Base-by-base conservation (phyloP, 2,329 filamentous ascomycete species). In the Chalara sp. region DNA sequence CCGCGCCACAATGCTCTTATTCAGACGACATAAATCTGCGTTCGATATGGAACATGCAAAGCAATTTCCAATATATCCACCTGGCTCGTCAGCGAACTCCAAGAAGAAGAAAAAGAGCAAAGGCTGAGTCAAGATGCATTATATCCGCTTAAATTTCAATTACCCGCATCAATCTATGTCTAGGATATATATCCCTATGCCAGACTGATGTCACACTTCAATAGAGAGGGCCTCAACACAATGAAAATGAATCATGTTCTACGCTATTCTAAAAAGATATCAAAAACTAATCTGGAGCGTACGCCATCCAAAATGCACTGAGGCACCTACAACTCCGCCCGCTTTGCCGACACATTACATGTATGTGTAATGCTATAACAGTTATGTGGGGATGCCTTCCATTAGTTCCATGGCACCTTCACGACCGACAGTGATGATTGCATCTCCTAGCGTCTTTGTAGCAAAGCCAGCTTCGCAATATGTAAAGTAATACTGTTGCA, bases 1-100 rank as follows among this genome's bases (percentile, higher is more conserved):
- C 1, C 76, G 89, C 58, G 89, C 88, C 5, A 85, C 90, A 1
- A 97, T 99, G 90, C 72, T 92, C 50, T 71, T 99, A 41, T 97
- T 95, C 64, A 78, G 87, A 55, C 80, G 82, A 58, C 81, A 90
- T 66, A 97, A 96, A 71, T 76, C 83, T 13, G 86, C 78, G 0
- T 96, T 99, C 64, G 93, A 97, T 65, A 73, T 82, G 51, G 89
- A 95, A 65, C 82, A 89, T 66, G 73, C 83, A 50, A 84, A 81
- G 67, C 81, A 79, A 51, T 93, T 79, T 66, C 74, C 77, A 4
- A 64, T 70, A 6, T 69, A 65, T 1, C 39, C 47, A 6, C 39
- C 50, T 32, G 50, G 51, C 28, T 35, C 48, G 13, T 57, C 55
- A 31, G 41, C 53, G 30, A 63, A 58, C 51, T 73, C 70, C 55